phyloP scores from a whole-genome alignment of 2,329 filamentous ascomycete species.

The Xylariomycetidae sp. region DNA sequence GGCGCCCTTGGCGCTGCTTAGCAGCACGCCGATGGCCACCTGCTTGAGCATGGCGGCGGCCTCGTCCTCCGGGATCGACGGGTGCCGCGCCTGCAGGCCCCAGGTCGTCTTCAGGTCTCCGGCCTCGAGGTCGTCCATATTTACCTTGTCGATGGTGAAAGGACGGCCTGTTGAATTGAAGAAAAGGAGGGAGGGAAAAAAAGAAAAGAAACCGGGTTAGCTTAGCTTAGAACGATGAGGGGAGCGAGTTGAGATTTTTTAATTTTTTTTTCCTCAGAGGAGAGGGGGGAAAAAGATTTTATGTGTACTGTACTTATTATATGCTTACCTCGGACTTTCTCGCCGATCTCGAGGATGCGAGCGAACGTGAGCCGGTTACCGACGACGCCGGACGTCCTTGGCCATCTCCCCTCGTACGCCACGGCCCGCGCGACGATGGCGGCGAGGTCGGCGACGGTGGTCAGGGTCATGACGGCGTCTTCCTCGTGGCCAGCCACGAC shows the following conservation, averaged over 20 bases:
- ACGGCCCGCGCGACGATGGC: slow-evolving; percentile 33
- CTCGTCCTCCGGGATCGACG: slow-evolving; percentile 22
- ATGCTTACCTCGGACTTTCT: slow-evolving; percentile 36
- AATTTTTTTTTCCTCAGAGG: neutral
- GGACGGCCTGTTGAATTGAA: slow-evolving; percentile 21
- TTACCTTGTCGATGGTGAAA: slow-evolving; percentile 41
- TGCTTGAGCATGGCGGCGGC: slow-evolving; percentile 15
- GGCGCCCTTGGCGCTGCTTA: slow-evolving; percentile 7
- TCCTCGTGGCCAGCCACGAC: slow-evolving; percentile 37
- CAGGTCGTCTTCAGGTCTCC: slow-evolving; percentile 37
- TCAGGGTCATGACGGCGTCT: slow-evolving; percentile 39
- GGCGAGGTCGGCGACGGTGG: slow-evolving; percentile 39
- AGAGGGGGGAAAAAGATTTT: too few species aligned
- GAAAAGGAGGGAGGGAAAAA: neutral
- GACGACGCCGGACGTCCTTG: slow-evolving; percentile 34
- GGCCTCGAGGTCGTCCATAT: slow-evolving; percentile 40
- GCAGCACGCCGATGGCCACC: slow-evolving; percentile 16
- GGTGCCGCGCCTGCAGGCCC: slow-evolving; percentile 27
- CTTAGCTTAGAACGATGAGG: neutral
- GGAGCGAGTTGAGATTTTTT: neutral
- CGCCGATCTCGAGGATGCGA: slow-evolving; percentile 35
- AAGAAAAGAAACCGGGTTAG: neutral
- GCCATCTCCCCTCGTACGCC: slow-evolving; percentile 41
- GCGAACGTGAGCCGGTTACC: slow-evolving; percentile 31
- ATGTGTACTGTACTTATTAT: too few species aligned